phyloP scores from a whole-genome alignment of 2,329 filamentous ascomycete genomes.

The Talaromyces sp. region DNA sequence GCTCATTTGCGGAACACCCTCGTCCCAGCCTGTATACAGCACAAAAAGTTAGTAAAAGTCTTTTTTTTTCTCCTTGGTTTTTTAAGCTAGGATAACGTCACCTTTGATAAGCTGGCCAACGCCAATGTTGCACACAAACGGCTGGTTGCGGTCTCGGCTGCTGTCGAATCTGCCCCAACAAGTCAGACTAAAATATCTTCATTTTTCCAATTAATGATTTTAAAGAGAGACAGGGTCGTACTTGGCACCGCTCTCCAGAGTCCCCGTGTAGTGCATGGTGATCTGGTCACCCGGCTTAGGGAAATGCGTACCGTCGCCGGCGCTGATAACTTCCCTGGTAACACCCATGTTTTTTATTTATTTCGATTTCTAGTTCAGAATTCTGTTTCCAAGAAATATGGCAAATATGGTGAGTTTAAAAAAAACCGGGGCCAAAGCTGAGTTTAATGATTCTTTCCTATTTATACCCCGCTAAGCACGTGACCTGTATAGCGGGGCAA shows the following conservation, averaged over 20 bases:
- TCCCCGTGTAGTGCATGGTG: neutral
- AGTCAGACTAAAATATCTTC: too few relatives aligned
- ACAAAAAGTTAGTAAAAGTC: neutral
- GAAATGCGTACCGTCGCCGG: neutral
- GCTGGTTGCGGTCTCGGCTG: neutral
- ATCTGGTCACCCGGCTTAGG: neutral
- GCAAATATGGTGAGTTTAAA: too few relatives aligned
- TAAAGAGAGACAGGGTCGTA: neutral
- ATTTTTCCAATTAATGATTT: too few relatives aligned
- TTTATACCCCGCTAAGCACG: neutral
- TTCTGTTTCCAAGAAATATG: too few relatives aligned
- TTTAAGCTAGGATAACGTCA: neutral
- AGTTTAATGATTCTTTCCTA: neutral
- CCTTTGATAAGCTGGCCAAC: neutral
- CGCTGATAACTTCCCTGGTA: neutral
- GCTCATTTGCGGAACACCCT: neutral
- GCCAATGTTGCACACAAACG: neutral
- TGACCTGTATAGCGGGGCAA: neutral
- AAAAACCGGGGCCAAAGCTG: neutral
- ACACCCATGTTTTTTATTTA: neutral
- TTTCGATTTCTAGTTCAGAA: too few relatives aligned
- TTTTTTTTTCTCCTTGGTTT: neutral
- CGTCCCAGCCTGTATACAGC: neutral
- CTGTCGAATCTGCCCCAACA: neutral
- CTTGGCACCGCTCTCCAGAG: neutral